Percentiles rank a stretch among this genome's conserved stretches.
Conservation (phyloP, 2,329 filamentous ascomycete genomes). For the Cladosporium colombiae region DNA sequence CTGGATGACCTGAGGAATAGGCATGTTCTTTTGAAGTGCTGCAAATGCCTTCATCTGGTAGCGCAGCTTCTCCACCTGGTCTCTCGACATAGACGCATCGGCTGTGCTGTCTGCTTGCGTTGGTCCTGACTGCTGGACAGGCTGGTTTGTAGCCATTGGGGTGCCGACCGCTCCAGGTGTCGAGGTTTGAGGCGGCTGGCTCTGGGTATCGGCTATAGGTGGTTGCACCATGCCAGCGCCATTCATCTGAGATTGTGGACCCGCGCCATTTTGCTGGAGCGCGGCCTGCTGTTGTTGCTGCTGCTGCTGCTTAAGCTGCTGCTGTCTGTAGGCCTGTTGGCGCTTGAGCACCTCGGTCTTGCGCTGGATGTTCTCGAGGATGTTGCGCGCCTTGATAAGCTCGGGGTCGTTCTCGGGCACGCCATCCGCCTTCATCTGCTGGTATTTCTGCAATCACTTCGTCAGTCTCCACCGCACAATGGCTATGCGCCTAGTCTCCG, state of each 20-base stretch:
- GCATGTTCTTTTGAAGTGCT: slow-evolving; percentile 80
- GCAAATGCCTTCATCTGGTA: slow-evolving; percentile 93
- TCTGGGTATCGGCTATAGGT: slow-evolving; percentile 35
- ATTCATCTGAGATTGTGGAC: slow-evolving; percentile 48
- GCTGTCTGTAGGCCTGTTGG: slow-evolving; percentile 44
- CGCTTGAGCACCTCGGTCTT: slow-evolving; percentile 48
- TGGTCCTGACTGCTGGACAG: slow-evolving; percentile 5
- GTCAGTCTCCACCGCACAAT: slow-evolving; percentile 22
- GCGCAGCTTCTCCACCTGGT: slow-evolving; percentile 76
- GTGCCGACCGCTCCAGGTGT: slow-evolving; percentile 18
- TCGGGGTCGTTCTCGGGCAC: slow-evolving; percentile 82
- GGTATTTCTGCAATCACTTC: slow-evolving; percentile 69
- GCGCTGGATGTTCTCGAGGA: slow-evolving; percentile 69
- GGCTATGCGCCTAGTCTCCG: not conserved
- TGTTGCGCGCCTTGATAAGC: slow-evolving; percentile 76
- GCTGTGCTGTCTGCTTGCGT: slow-evolving; percentile 22
- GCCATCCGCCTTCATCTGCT: slow-evolving; percentile 83
- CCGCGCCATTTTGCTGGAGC: slow-evolving; percentile 53
- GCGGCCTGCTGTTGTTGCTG: slow-evolving; percentile 49
- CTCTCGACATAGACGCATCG: slow-evolving; percentile 57
- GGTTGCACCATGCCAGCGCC: slow-evolving; percentile 42
- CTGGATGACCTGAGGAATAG: slow-evolving; percentile 76
- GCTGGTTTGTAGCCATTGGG: slow-evolving; percentile 8
- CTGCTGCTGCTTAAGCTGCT: slow-evolving; percentile 48
- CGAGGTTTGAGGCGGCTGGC: slow-evolving; percentile 27